Conservation (phyloP, 768 basidiomycete species). For the Pisolithus tinctorius region DNA sequence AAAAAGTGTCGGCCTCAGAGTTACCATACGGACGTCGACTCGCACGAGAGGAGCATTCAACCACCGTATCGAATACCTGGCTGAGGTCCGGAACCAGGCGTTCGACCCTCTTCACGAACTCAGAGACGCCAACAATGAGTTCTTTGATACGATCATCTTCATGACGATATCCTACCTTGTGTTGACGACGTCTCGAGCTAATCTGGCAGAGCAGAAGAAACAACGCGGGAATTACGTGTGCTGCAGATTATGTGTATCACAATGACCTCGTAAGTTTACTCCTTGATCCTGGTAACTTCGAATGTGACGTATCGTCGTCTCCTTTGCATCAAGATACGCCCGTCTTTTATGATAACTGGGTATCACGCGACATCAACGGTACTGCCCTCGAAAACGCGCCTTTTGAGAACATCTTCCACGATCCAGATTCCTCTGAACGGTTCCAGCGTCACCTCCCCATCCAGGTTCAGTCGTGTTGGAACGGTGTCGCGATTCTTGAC, state of each 20-base stretch:
- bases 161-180: constrained; percentile 99
- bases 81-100: constrained; percentile 99
- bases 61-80: constrained; percentile 99
- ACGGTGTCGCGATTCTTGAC: constrained; percentile 92
- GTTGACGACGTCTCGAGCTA: constrained; percentile 97
- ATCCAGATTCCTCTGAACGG: constrained; percentile 62
- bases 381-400: constrained; percentile 98
- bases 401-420: constrained; percentile 91
- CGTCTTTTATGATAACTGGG: constrained; percentile 99
- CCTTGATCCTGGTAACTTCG: not conserved
- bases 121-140: constrained; percentile 85
- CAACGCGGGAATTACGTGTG: constrained; percentile 98
- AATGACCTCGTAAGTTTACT: constrained; percentile 67
- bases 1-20: constrained; percentile 81
- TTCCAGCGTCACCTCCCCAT: constrained; percentile 92
- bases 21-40: constrained; percentile 89
- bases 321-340: constrained; percentile 49
- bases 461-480: constrained; percentile 98
- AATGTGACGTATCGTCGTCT: not conserved
- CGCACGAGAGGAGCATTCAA: constrained; percentile 94
- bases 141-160: constrained; percentile 95
- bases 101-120: constrained; percentile 94
- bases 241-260: constrained; percentile 99
- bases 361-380: constrained; percentile 96
- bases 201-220: constrained; percentile 91